phyloP scores from a whole-genome alignment of 2,329 filamentous ascomycete species.

The Aschersonia sp. region DNA sequence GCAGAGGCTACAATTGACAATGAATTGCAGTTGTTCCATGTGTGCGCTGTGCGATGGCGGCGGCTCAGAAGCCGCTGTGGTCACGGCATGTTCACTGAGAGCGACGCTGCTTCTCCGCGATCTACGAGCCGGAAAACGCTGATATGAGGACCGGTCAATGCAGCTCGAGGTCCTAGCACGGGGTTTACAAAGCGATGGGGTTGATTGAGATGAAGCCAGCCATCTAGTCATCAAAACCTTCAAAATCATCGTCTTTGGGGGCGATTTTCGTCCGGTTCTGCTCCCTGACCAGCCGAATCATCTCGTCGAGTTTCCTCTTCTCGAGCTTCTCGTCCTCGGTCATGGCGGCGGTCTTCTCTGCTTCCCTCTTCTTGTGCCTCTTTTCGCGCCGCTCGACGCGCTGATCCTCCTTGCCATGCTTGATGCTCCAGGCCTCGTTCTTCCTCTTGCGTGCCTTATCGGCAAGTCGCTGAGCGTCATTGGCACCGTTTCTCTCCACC shows the following conservation, averaged over 20 bases:
- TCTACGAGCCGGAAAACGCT: too few species aligned
- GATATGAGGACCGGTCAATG: too few species aligned
- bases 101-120: too few species aligned
- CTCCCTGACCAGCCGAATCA: conserved; percentile 50
- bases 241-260: conserved; percentile 36
- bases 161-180: too few species aligned
- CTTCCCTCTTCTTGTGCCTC: conserved; percentile 48
- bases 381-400: conserved; percentile 49
- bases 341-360: conserved; percentile 48
- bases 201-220: too few species aligned
- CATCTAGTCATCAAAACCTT: conserved; percentile 39
- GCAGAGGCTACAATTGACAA: too few species aligned
- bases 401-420: conserved; percentile 50
- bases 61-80: too few species aligned
- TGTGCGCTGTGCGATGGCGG: too few species aligned
- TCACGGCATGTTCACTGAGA: too few species aligned
- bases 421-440: conserved; percentile 60
- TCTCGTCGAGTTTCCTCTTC: conserved; percentile 44
- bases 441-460: conserved; percentile 41
- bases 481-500: conserved; percentile 24
- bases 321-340: conserved; percentile 55
- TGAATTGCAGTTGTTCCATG: too few species aligned
- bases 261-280: conserved; percentile 33
- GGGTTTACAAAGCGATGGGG: too few species aligned
- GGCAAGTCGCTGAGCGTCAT: conserved; percentile 19